These are phyloP conservation scores for Fusarium chuoi DNA, from an alignment of 2,329 filamentous ascomycete genomes.

Conservation along the genomic window DNA sequence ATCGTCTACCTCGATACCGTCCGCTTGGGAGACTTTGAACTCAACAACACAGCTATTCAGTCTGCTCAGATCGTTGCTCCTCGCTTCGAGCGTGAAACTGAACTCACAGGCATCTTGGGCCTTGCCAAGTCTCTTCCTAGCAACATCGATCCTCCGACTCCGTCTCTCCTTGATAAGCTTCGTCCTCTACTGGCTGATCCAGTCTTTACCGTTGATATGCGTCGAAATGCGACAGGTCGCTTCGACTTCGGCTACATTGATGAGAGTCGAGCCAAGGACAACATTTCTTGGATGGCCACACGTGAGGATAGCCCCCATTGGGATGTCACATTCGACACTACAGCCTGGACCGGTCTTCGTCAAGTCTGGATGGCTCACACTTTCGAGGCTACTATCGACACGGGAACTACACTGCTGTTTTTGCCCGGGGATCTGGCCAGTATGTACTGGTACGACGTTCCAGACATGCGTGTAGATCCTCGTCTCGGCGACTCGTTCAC, in stretches of 20 bases:
- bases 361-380: constrained; percentile 59
- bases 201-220: constrained; percentile 62
- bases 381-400: constrained; percentile 71
- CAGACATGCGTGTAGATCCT: constrained; percentile 60
- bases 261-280: constrained; percentile 49
- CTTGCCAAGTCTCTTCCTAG: constrained; percentile 59
- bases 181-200: constrained; percentile 52
- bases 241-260: constrained; percentile 65
- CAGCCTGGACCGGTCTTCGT: constrained; percentile 56
- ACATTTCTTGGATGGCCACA: constrained; percentile 56
- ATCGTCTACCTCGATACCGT: constrained; percentile 63
- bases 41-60: constrained; percentile 61
- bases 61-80: constrained; percentile 57
- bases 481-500: constrained; percentile 60
- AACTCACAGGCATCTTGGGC: constrained; percentile 63
- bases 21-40: constrained; percentile 55
- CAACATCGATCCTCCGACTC: constrained; percentile 55
- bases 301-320: constrained; percentile 50
- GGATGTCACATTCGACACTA: constrained; percentile 62
- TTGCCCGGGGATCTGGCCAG: constrained; percentile 65
- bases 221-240: constrained; percentile 57
- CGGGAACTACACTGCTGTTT: constrained; percentile 74
- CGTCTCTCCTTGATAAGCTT: constrained; percentile 58
- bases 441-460: constrained; percentile 68
- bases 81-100: constrained; percentile 54